Percentiles rank a stretch among this genome's conserved stretches.
Evolutionary conservation across 768 basidiomycete genomes (phyloP).

Genomic region (Thelephora ganbajun): DNA sequence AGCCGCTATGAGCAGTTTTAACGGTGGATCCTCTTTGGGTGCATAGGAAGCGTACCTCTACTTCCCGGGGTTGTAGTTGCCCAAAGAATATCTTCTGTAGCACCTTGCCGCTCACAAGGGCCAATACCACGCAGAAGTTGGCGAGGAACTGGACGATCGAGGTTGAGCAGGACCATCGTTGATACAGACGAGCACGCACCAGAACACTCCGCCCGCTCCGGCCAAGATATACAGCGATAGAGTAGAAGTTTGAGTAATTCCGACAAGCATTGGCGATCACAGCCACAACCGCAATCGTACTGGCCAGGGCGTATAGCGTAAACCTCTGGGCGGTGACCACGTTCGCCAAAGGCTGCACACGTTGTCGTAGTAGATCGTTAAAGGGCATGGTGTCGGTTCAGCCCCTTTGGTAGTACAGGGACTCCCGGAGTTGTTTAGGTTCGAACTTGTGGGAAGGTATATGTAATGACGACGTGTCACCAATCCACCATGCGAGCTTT

Average conservation of each 20-base stretch:
- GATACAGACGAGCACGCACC: conserved; percentile 29
- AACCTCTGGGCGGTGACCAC: conserved; percentile 50
- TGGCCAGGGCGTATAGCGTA: conserved; percentile 53
- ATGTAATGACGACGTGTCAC: not conserved
- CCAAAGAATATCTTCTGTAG: conserved; percentile 90
- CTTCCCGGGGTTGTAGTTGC: conserved; percentile 68
- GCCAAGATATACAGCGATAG: conserved; percentile 83
- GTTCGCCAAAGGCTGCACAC: conserved; percentile 33
- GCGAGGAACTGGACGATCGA: conserved; percentile 53
- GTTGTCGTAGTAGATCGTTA: conserved; percentile 33
- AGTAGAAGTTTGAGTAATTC: conserved; percentile 85
- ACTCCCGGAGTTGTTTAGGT: conserved; percentile 1
- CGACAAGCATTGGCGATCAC: conserved; percentile 72
- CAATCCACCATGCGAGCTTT: not conserved
- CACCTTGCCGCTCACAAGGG: conserved; percentile 60
- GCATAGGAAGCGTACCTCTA: conserved; percentile 51
- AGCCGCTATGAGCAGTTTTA: conserved; percentile 45
- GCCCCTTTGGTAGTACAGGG: not conserved
- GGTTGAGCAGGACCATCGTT: not conserved
- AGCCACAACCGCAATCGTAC: conserved; percentile 52
- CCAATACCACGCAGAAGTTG: conserved; percentile 76
- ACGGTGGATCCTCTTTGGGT: not conserved
- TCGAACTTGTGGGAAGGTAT: not conserved
- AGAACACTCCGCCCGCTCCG: conserved; percentile 87
- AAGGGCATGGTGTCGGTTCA: conserved; percentile 27